Base-by-base conservation (phyloP, 129 eudicot species). In the Chrysanthemum seticuspe region DNA sequence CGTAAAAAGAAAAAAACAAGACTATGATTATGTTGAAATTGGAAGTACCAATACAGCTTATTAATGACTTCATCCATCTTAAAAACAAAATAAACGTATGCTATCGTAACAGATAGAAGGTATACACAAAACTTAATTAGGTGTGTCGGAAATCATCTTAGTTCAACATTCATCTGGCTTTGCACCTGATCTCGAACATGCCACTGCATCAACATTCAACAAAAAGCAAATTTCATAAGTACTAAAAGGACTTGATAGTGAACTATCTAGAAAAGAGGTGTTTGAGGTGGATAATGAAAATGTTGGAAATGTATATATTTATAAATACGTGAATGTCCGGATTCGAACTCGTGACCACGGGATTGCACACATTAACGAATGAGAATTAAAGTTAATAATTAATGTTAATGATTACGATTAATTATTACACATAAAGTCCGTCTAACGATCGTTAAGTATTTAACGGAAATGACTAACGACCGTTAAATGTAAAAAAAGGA, bases 151-250 rank as follows among this genome's bases (percentile, higher is more conserved):
- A 65, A 76, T 86, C 81, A 91, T 86, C 98, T 84, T 60, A 93
- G 75, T 63, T 86, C 97, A 27, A 93, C 90, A 14, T 83, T 86
- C 73, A 90, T 73, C 85, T 90, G 86, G 77, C 74, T 74, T 81
- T 93, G 85, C 68, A 87, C 97, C 79, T 87, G 85, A 14, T 93
- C 98, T 63, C 92, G 80, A 74, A 90, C 98, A 65, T 86, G 86
- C 91, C 81, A 82, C 98, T 93, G 76, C 68, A 57, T 60, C 60
- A 60, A 59, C 40, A 27, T 61, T 15, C 56, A 71, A 34, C 76
- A 61, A 48, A 61, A 48, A 10, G 27, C 47, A 13, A 55, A 1
- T 18, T 57, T 71, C 25, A 18, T 52, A 52, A 31, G 3, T 36
- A 10, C 10, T 29, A 29, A 62, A 13, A 29, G 29, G 10, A 29